These are phyloP conservation scores for Pseudohyphozyma bogoriensis DNA, from an alignment of 768 basidiomycete species.

Conservation along the genomic window DNA sequence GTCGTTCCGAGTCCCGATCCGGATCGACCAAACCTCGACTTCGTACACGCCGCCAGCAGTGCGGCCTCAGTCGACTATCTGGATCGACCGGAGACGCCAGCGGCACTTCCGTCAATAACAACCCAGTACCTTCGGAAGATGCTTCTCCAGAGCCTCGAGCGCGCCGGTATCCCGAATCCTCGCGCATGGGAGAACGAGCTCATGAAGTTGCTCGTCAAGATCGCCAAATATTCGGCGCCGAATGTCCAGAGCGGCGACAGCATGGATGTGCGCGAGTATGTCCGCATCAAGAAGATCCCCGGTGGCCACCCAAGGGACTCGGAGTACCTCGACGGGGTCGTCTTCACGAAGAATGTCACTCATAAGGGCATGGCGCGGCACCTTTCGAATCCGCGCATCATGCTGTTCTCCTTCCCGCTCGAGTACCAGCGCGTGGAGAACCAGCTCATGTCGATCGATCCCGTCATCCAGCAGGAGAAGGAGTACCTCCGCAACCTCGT, in stretches of 20 bases:
- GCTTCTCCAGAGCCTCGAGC: conserved; percentile 78
- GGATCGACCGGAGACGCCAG: no score
- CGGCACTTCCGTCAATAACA: conserved; percentile 64
- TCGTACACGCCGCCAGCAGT: no score
- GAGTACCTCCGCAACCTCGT: conserved; percentile 83
- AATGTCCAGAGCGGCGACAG: conserved; percentile 50
- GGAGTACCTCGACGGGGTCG: conserved; percentile 91
- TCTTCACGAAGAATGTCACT: conserved; percentile 95
- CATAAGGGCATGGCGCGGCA: conserved; percentile 86
- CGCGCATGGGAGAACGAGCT: conserved; percentile 82
- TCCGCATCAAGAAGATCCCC: conserved; percentile 97
- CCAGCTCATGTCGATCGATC: conserved; percentile 85
- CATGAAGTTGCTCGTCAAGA: conserved; percentile 67
- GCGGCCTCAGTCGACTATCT: no score
- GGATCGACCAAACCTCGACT: no score
- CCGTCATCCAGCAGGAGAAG: conserved; percentile 82
- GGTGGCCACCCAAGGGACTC: conserved; percentile 85
- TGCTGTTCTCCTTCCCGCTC: conserved; percentile 63
- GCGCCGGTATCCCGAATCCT: conserved; percentile 68
- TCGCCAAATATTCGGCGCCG: conserved; percentile 52
- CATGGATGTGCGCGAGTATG: conserved; percentile 88
- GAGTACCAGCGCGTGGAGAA: conserved; percentile 70
- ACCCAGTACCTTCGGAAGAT: conserved; percentile 83
- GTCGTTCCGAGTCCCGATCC: no score
- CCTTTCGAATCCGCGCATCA: conserved; percentile 77